Percentiles rank a stretch among this genome's conserved stretches.
These are phyloP conservation scores for Choanephora cucurbitarum DNA, from an alignment of 371 early-diverging fungal genomes.

Conservation along the genomic window DNA sequence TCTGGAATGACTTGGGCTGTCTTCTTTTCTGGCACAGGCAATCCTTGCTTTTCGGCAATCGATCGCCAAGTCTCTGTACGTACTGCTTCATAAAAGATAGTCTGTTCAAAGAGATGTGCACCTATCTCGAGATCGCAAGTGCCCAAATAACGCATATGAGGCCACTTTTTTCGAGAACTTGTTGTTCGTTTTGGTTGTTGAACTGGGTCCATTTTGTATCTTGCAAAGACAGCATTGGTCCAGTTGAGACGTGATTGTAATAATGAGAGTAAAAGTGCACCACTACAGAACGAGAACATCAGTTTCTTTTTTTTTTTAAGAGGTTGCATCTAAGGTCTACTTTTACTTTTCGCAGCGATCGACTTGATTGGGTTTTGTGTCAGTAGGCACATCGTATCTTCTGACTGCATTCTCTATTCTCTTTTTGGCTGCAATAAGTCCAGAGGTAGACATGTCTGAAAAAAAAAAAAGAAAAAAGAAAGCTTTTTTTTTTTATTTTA, in stretches of 20 bases:
- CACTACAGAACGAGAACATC: conserved; percentile 14
- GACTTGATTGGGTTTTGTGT: conserved; percentile 7
- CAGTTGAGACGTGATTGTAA: conserved; percentile 51
- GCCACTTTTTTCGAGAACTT: conserved; percentile 42
- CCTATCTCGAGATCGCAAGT: conserved; percentile 39
- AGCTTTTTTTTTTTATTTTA: neutral
- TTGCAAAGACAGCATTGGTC: conserved; percentile 37
- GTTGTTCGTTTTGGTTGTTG: conserved; percentile 41
- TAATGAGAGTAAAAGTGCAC: conserved; percentile 38
- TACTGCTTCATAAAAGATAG: conserved; percentile 42
- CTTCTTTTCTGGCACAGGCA: neutral
- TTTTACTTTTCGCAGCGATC: conserved; percentile 21
- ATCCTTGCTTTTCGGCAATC: conserved; percentile 8
- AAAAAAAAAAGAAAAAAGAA: conserved; percentile 4
- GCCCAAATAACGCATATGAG: conserved; percentile 42
- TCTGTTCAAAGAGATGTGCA: conserved; percentile 42
- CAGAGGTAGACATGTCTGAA: conserved; percentile 34
- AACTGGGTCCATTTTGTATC: conserved; percentile 39
- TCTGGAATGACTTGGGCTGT: neutral
- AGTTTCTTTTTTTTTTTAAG: neutral
- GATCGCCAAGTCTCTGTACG: conserved; percentile 32
- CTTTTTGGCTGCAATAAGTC: conserved; percentile 30
- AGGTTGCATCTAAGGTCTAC: no score
- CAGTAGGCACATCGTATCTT: conserved; percentile 22
- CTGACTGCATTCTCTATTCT: conserved; percentile 26